Conservation (phyloP, 2,329 filamentous ascomycete species). For the Penicillium fuscoglaucum region DNA sequence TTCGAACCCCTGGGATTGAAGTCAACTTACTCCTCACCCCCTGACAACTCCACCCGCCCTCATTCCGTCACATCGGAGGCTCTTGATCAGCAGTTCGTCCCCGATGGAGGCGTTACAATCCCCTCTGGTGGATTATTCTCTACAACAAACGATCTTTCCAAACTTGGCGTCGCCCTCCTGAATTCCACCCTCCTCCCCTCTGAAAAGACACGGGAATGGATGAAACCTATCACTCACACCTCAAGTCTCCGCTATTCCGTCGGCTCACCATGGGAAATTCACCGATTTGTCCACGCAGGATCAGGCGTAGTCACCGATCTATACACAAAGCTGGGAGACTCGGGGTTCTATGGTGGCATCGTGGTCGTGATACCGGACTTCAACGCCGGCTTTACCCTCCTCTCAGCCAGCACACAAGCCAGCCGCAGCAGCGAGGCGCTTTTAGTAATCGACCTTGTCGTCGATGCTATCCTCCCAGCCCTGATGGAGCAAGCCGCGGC, state of each 20-base stretch:
- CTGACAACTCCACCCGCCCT: conserved; percentile 25
- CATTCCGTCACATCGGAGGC: conserved; percentile 18
- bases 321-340: conserved; percentile 47
- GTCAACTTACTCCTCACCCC: conserved; percentile 41
- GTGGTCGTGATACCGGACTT: conserved; percentile 48
- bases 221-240: conserved; percentile 44
- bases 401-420: conserved; percentile 35
- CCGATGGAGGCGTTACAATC: conserved; percentile 12
- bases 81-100: not conserved
- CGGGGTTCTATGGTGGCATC: conserved; percentile 42
- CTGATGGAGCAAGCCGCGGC: conserved; percentile 32
- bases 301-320: conserved; percentile 31
- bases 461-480: conserved; percentile 32
- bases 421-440: conserved; percentile 10
- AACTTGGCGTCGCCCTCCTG: conserved; percentile 35
- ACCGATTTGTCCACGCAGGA: conserved; percentile 34
- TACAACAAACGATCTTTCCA: conserved; percentile 41
- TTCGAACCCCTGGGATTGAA: conserved; percentile 47
- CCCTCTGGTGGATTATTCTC: conserved; percentile 28
- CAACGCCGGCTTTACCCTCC: conserved; percentile 44
- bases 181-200: conserved; percentile 39
- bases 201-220: conserved; percentile 41
- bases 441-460: conserved; percentile 30
- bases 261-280: conserved; percentile 46
- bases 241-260: conserved; percentile 43